Base-by-base conservation (phyloP, 176 grass and related monocot species). In the Themeda triandra region DNA sequence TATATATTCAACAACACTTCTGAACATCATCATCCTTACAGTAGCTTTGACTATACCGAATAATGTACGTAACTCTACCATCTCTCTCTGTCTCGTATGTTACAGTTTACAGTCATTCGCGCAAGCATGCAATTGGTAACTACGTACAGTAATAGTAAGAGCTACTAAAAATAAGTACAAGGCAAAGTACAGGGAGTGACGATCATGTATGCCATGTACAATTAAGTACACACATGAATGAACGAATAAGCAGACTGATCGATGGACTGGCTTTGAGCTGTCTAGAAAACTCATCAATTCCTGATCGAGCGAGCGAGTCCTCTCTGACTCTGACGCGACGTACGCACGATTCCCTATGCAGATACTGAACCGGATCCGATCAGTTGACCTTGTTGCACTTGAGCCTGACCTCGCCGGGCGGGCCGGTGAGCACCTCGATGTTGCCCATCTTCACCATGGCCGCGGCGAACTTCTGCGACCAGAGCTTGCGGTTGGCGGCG, bases 361-460 rank as follows among this genome's bases (percentile, higher is more conserved):
- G 13, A 6, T 2, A 19, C 48, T 51, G 48, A 51, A 51, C 2
- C 48, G 6, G 48, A 51, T 51, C 48, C 6, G 6, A 15, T 29
- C 81, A 75, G 80, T 92, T 92, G 25, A 86, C 80, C 30, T 24
- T 71, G 66, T 31, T 80, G 88, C 91, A 93, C 21, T 51, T 31
- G 14, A 58, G 79, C 42, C 88, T 66, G 78, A 93, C 75, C 85
- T 94, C 89, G 13, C 90, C 90, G 1, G 75, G 64, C 0, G 53
- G 49, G 0, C 84, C 92, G 3, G 90, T 90, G 73, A 94, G 92
- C 62, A 94, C 92, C 51, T 83, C 84, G 42, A 87, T 45, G 63
- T 30, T 37, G 0, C 92, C 92, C 84, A 94, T 86, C 92, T 92
- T 87, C 3, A 92, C 84, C 83, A 90, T 89, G 36, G 89, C 90